phyloP scores from a whole-genome alignment of 2,329 filamentous ascomycete species.

The Fusarium sp. region DNA sequence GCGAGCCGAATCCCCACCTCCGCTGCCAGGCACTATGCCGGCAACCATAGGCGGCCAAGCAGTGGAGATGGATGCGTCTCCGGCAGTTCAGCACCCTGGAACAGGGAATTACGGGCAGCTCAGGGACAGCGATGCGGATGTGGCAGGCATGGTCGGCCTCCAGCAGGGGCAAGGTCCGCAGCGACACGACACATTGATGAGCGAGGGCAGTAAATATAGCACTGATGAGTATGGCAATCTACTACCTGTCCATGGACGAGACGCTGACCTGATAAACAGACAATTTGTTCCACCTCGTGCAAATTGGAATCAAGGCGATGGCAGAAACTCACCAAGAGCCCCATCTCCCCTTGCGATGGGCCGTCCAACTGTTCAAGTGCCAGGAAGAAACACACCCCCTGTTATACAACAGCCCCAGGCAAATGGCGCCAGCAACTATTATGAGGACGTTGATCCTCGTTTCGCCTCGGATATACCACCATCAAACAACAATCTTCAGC shows the following conservation, averaged over 20 bases:
- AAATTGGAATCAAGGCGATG: slow-evolving; percentile 65
- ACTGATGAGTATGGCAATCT: slow-evolving; percentile 71
- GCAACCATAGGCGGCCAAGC: slow-evolving; percentile 69
- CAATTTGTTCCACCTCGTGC: slow-evolving; percentile 68
- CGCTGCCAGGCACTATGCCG: slow-evolving; percentile 62
- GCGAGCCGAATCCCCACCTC: slow-evolving; percentile 74
- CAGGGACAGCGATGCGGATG: slow-evolving; percentile 76
- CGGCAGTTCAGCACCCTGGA: slow-evolving; percentile 57
- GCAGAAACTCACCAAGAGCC: slow-evolving; percentile 59
- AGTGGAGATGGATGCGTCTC: slow-evolving; percentile 82
- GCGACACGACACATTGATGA: slow-evolving; percentile 66
- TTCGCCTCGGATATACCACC: slow-evolving; percentile 70
- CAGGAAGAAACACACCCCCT: slow-evolving; percentile 53
- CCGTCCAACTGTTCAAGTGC: slow-evolving; percentile 53
- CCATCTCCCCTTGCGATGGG: slow-evolving; percentile 60
- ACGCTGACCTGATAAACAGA: slow-evolving; percentile 46
- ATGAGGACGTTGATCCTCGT: slow-evolving; percentile 92
- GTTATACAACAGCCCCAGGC: slow-evolving; percentile 45
- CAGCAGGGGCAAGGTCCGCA: slow-evolving; percentile 66
- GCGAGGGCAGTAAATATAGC: slow-evolving; percentile 79
- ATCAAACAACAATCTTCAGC: slow-evolving; percentile 47
- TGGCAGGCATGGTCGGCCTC: slow-evolving; percentile 78
- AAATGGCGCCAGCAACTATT: slow-evolving; percentile 69
- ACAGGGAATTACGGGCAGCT: slow-evolving; percentile 62
- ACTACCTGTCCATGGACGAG: background rate